Conservation (phyloP, 2,329 filamentous ascomycete genomes). For the Fusarium sp. region DNA sequence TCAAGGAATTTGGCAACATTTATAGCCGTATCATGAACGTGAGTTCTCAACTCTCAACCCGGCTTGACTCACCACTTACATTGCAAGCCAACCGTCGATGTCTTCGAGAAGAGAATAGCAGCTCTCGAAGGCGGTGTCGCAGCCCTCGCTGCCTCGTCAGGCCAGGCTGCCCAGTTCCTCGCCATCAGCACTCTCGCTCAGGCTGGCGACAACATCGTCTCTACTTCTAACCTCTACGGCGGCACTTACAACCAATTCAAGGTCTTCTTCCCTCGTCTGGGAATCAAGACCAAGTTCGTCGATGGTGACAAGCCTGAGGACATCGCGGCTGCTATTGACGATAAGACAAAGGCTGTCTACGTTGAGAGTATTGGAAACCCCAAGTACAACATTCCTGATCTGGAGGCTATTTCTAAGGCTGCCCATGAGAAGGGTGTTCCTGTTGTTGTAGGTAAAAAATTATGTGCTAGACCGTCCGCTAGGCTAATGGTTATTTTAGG, state of each 20-base stretch:
- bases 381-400: constrained; percentile 90
- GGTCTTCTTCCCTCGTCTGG: constrained; percentile 85
- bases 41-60: constrained; percentile 39
- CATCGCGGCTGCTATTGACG: constrained; percentile 84
- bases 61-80: not conserved
- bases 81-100: constrained; percentile 85
- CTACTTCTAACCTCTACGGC: constrained; percentile 90
- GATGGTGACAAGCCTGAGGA: constrained; percentile 81
- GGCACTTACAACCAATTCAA: constrained; percentile 99
- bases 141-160: constrained; percentile 84
- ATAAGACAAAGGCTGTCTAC: constrained; percentile 92
- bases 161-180: constrained; percentile 94
- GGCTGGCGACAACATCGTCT: constrained; percentile 91
- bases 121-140: constrained; percentile 92
- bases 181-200: constrained; percentile 84
- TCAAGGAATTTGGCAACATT: constrained; percentile 97
- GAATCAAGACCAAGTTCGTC: constrained; percentile 89
- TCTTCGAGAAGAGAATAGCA: constrained; percentile 96
- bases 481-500: constrained; percentile 54
- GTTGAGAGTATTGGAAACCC: constrained; percentile 95
- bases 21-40: constrained; percentile 98
- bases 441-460: constrained; percentile 60
- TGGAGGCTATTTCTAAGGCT: constrained; percentile 84
- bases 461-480: not conserved
- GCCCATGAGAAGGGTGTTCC: constrained; percentile 76